Evolutionary conservation across 139 green algal species (phyloP), one percentile per base, ranked within the genome.

Genomic region (Micractinium conductrix): DNA sequence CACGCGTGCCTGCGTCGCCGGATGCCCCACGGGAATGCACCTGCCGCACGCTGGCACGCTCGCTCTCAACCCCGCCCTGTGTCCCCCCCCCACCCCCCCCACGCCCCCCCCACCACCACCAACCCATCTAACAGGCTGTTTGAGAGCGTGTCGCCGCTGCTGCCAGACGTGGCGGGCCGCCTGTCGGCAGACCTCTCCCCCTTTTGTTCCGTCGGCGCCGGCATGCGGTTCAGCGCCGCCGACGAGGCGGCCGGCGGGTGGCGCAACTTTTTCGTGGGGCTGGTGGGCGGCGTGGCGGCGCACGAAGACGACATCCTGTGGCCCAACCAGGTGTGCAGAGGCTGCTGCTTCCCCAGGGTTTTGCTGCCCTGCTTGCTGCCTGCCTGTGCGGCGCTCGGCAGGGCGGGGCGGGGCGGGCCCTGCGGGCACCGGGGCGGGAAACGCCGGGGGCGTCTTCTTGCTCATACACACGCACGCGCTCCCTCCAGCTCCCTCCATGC

Each of bases 251-350:
- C 22, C 16, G 90, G 90, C 21, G 48, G 37, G 43, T 93, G 90
- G 90, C 58, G 42, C 40, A 90, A 89, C 45, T 93, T 83, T 60
- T 87, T 89, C 48, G 70, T 93, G 24, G 90, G 88, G 9, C 33
- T 91, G 40, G 76, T 92, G 30, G 90, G 90, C 22, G 76, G 65
- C 17, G 84, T 93, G 10, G 83, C 83, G 17, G 48, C 69, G 8
- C 62, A 83, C 0, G 90, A 93, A 72, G 86, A 92, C 35, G 90
- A 92, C 38, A 88, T 87, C 21, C 84, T 93, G 2, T 93, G 90
- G 90, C 90, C 90, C 45, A 93, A 93, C 78, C 88, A 93, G 88
- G 74, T 92, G 37, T 10, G 50, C 22, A 19, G 28, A 17, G 9
- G 63, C n/a, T 6, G 28, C 40, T 30, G 58, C 21, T 65, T 65